These are phyloP conservation scores for Phytophthora colocasiae DNA, from an alignment of 352 stramenopile genomes.

Conservation along the genomic window DNA sequence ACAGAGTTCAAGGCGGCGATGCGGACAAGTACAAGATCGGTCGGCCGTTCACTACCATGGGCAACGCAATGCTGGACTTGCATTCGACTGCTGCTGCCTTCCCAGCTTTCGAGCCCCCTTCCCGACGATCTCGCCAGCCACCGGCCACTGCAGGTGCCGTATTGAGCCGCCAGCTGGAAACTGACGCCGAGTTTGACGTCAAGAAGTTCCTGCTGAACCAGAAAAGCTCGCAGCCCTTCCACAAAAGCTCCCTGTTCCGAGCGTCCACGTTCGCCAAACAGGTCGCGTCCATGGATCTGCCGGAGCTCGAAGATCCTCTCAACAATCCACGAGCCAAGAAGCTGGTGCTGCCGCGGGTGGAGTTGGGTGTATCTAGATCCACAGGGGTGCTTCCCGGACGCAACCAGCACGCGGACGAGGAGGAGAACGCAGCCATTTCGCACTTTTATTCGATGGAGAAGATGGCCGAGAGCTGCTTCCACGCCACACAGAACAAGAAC, in stretches of 20 bases:
- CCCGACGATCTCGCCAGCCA: slow-evolving; percentile 3
- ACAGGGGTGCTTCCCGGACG: slow-evolving; percentile 18
- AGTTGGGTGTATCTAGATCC: slow-evolving; percentile 28
- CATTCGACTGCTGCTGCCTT: slow-evolving; percentile 11
- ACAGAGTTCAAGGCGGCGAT: no score
- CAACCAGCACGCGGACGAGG: slow-evolving; percentile 38
- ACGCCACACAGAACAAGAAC: slow-evolving; percentile 72
- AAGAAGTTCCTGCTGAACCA: slow-evolving; percentile 72
- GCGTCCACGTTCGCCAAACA: slow-evolving; percentile 38
- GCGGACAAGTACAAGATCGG: no score
- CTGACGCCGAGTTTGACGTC: slow-evolving; percentile 62
- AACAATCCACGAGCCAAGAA: slow-evolving; percentile 33
- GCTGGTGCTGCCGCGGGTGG: slow-evolving; percentile 52
- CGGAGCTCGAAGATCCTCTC: neutral
- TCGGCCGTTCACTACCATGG: slow-evolving; percentile 54
- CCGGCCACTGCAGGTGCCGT: slow-evolving; percentile 10
- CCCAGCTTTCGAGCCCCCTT: slow-evolving; percentile 9
- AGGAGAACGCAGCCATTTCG: slow-evolving; percentile 47
- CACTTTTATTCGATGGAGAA: slow-evolving; percentile 87
- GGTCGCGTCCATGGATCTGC: slow-evolving; percentile 21
- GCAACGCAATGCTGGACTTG: slow-evolving; percentile 22
- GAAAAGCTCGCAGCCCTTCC: slow-evolving; percentile 54
- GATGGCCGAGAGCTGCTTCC: slow-evolving; percentile 71
- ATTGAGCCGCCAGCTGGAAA: neutral
- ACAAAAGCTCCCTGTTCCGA: slow-evolving; percentile 72